Conservation (phyloP, 306 rosid genomes). For the Castanea crenata region DNA sequence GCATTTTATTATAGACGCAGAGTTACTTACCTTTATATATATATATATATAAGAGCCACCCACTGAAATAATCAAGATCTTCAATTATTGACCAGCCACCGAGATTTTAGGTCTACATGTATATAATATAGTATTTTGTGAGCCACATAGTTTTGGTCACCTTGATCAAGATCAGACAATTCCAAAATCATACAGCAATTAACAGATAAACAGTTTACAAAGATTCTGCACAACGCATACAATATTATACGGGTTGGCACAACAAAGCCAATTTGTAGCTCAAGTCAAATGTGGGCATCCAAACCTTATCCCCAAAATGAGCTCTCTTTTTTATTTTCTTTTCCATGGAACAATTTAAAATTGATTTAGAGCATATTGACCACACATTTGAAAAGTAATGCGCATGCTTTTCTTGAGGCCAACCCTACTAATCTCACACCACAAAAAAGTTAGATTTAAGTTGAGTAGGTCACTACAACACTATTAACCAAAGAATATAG, state of each 20-base stretch:
- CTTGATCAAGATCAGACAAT: not conserved
- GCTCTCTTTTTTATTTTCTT: not conserved
- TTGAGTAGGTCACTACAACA: not conserved
- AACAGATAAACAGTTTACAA: not conserved
- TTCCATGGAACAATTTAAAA: not conserved
- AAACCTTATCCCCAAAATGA: not conserved
- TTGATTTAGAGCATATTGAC: not conserved
- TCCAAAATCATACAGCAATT: not conserved
- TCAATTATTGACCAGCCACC: not conserved
- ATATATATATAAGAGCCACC: no score
- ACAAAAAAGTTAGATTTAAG: conserved; percentile 5
- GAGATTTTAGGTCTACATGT: not conserved
- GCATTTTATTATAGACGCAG: no score
- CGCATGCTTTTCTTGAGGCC: not conserved
- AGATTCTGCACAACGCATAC: not conserved
- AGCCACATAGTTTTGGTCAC: not conserved
- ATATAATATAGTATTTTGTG: not conserved
- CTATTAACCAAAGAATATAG: conserved; percentile 3
- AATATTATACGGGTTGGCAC: not conserved
- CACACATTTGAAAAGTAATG: conserved; percentile 14
- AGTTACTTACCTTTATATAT: no score
- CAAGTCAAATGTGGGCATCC: not conserved
- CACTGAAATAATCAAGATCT: not conserved
- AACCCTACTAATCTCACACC: no score
- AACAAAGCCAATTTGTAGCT: not conserved